Conservation (phyloP, 768 basidiomycete genomes). For the Porphyrellus cyaneotinctus region DNA sequence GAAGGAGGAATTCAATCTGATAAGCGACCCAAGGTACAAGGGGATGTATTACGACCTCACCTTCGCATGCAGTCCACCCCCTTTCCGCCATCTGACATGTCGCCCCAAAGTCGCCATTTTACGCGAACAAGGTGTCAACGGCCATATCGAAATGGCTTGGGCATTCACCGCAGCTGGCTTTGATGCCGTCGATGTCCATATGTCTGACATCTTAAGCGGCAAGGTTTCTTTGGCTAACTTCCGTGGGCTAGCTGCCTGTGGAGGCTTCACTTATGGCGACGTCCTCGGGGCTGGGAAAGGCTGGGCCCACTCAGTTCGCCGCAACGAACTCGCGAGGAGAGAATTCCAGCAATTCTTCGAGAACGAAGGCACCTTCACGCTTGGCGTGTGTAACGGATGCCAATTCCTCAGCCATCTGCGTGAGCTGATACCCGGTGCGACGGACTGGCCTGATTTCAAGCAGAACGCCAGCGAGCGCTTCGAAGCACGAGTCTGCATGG, state of each 20-base stretch:
- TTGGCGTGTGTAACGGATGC: slow-evolving; percentile 98
- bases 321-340: slow-evolving; percentile 68
- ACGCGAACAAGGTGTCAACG: slow-evolving; percentile 97
- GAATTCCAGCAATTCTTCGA: slow-evolving; percentile 83
- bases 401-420: slow-evolving; percentile 91
- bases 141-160: slow-evolving; percentile 98
- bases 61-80: slow-evolving; percentile 40
- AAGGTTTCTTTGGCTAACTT: slow-evolving; percentile 58
- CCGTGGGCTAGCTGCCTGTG: slow-evolving; percentile 90
- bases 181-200: slow-evolving; percentile 93
- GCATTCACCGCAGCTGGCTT: slow-evolving; percentile 93
- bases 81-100: slow-evolving; percentile 36
- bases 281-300: slow-evolving; percentile 96
- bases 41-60: slow-evolving; percentile 80
- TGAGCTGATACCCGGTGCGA: slow-evolving; percentile 84
- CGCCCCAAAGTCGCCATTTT: slow-evolving; percentile 92
- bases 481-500: slow-evolving; percentile 79
- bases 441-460: slow-evolving; percentile 89
- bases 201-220: slow-evolving; percentile 91
- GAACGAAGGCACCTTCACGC: slow-evolving; percentile 76
- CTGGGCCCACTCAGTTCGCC: slow-evolving; percentile 94
- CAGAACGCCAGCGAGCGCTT: slow-evolving; percentile 84
- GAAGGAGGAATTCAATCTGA: slow-evolving; percentile 76
- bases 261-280: slow-evolving; percentile 98
- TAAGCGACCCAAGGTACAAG: slow-evolving; percentile 48